phyloP scores from a whole-genome alignment of 208 protist species.

The Leishmania aethiopica region DNA sequence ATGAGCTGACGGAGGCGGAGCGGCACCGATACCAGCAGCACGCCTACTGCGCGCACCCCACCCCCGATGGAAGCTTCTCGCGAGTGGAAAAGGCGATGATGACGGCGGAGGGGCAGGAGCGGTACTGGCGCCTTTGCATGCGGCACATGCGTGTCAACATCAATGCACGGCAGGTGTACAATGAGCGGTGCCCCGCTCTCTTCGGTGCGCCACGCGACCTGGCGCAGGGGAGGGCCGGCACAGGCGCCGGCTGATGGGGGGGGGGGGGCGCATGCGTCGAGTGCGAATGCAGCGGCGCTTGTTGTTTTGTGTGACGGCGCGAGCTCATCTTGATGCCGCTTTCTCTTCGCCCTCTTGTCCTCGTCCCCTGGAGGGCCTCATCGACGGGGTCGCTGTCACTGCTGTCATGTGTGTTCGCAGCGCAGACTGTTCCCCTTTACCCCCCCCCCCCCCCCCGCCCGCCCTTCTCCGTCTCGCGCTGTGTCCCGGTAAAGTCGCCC shows the following conservation, averaged over 20 bases:
- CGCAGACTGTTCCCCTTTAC: not conserved
- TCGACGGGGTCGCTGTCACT: not conserved
- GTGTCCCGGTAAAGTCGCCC: not conserved
- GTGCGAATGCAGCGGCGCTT: not conserved
- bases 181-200: constrained; percentile 52
- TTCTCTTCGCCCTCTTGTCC: not conserved
- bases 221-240: not conserved
- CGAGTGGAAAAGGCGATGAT: constrained; percentile 35
- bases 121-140: constrained; percentile 87
- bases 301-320: not conserved
- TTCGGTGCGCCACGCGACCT: constrained; percentile 10
- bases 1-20: constrained; percentile 38
- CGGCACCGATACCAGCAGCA: constrained; percentile 33
- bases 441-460: too few species aligned
- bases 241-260: not conserved
- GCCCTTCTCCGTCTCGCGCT: not conserved
- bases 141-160: constrained; percentile 89
- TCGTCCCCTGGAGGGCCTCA: not conserved
- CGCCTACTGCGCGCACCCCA: constrained; percentile 36
- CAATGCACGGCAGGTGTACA: constrained; percentile 86
- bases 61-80: constrained; percentile 33
- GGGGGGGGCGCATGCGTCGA: not conserved
- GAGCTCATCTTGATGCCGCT: not conserved
- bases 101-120: constrained; percentile 45
- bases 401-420: not conserved